phyloP scores from a whole-genome alignment of 352 stramenopile species.

The Phytopythium helicoides region DNA sequence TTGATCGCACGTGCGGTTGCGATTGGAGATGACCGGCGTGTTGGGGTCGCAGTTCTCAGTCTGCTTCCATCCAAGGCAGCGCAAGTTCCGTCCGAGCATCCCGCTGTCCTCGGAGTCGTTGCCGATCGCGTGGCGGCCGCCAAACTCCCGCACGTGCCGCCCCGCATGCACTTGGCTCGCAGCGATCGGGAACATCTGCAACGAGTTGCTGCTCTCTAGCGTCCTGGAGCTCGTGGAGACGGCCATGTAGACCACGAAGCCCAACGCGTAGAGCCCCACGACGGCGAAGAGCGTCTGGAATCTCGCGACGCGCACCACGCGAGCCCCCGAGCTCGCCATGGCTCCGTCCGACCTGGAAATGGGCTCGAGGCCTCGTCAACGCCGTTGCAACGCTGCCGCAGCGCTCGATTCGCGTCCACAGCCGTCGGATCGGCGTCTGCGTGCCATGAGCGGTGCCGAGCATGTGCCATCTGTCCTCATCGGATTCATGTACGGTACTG shows the following conservation, averaged over 20 bases:
- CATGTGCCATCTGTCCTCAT: too few relatives aligned
- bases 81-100: constrained; percentile 10
- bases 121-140: not conserved
- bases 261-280: constrained; percentile 22
- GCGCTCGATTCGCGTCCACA: not conserved
- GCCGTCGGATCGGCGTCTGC: not conserved
- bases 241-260: constrained; percentile 19
- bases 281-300: constrained; percentile 21
- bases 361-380: not conserved
- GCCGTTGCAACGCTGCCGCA: too few relatives aligned
- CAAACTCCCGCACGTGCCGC: not conserved
- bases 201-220: not conserved
- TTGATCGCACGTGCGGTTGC: constrained; percentile 38
- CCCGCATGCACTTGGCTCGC: not conserved
- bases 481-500: too few relatives aligned
- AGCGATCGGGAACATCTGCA: constrained; percentile 7
- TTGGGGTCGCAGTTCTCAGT: constrained; percentile 39
- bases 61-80: constrained; percentile 50
- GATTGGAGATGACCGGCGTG: constrained; percentile 18
- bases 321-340: not conserved
- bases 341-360: not conserved
- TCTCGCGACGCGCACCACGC: constrained; percentile 2
- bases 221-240: not conserved
- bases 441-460: too few relatives aligned
- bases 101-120: not conserved